phyloP scores from a whole-genome alignment of 1,139 yeast genomes.

The Geotrichum siamense region DNA sequence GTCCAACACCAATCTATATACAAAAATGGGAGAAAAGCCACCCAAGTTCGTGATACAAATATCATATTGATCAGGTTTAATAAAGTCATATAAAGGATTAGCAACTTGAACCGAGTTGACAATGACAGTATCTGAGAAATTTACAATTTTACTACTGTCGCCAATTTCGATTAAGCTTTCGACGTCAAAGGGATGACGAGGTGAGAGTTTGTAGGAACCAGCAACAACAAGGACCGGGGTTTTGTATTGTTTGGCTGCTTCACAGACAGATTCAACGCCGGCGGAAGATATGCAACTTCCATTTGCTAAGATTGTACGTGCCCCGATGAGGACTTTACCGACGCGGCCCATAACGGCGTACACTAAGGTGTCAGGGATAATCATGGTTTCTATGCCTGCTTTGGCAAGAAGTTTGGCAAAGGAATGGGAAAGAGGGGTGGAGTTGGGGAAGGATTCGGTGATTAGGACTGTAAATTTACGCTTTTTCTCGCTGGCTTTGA shows the following conservation, averaged over 20 bases:
- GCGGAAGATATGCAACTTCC: constrained; percentile 90
- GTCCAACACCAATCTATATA: constrained; percentile 90
- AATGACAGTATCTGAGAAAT: constrained; percentile 53
- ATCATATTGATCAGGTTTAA: constrained; percentile 90
- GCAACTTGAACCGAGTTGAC: constrained; percentile 75
- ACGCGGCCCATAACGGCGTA: constrained; percentile 97
- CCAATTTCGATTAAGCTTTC: constrained; percentile 90
- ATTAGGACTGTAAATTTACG: constrained; percentile 89
- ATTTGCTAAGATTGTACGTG: constrained; percentile 87
- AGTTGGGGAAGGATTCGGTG: constrained; percentile 90
- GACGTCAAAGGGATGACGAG: constrained; percentile 86
- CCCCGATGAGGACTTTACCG: constrained; percentile 90
- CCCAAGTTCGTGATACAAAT: constrained; percentile 92
- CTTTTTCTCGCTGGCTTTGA: constrained; percentile 75
- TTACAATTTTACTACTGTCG: constrained; percentile 76
- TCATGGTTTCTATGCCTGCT: constrained; percentile 81
- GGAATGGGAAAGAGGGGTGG: constrained; percentile 61
- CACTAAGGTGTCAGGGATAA: constrained; percentile 88
- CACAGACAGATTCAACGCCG: constrained; percentile 90
- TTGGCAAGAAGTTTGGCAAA: constrained; percentile 76
- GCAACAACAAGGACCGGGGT: constrained; percentile 96
- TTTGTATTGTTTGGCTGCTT: constrained; percentile 88
- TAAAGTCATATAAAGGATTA: constrained; percentile 88
- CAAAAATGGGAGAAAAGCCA: constrained; percentile 93
- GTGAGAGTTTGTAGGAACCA: constrained; percentile 87